Evolutionary conservation across 129 eudicot genomes (phyloP).

Genomic region (Rutidosis leptorrhynchoides): DNA sequence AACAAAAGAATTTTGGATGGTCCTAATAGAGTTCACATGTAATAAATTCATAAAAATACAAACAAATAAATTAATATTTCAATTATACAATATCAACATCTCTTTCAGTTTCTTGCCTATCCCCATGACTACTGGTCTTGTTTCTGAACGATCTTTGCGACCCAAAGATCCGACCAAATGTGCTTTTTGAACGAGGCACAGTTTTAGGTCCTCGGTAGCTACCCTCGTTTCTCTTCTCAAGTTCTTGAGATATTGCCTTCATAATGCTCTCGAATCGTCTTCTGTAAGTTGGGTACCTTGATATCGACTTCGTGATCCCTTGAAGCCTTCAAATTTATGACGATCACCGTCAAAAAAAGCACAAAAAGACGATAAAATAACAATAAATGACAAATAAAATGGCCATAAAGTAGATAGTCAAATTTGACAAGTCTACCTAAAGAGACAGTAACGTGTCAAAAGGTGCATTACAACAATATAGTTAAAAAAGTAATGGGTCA

Average conservation of each 20-base stretch:
- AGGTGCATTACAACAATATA: not conserved
- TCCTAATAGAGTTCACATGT: not conserved
- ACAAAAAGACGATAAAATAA: not conserved
- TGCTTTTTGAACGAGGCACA: constrained; percentile 49
- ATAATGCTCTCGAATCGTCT: constrained; percentile 60
- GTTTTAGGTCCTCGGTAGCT: constrained; percentile 39
- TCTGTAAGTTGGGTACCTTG: constrained; percentile 81
- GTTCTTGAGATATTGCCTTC: constrained; percentile 52
- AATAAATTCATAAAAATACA: constrained; percentile 9
- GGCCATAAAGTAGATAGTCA: not conserved
- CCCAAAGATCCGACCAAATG: constrained; percentile 53
- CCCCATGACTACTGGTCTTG: constrained; percentile 38
- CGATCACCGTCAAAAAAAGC: constrained; percentile 4
- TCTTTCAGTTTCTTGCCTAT: constrained; percentile 41
- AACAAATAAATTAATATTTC: constrained; percentile 11
- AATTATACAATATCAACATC: constrained; percentile 47
- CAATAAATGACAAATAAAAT: not conserved
- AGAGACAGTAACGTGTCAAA: not conserved
- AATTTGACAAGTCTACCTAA: not conserved
- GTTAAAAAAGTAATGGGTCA: not conserved
- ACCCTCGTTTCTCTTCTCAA: constrained; percentile 34
- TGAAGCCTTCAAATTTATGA: constrained; percentile 48
- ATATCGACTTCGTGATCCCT: constrained; percentile 79
- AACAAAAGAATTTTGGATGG: constrained; percentile 23
- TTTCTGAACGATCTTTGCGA: constrained; percentile 45